Evolutionary conservation across 805 yeast species (phyloP), one percentile per base, ranked within the genome.

Genomic region (Candida sanyiensis): DNA sequence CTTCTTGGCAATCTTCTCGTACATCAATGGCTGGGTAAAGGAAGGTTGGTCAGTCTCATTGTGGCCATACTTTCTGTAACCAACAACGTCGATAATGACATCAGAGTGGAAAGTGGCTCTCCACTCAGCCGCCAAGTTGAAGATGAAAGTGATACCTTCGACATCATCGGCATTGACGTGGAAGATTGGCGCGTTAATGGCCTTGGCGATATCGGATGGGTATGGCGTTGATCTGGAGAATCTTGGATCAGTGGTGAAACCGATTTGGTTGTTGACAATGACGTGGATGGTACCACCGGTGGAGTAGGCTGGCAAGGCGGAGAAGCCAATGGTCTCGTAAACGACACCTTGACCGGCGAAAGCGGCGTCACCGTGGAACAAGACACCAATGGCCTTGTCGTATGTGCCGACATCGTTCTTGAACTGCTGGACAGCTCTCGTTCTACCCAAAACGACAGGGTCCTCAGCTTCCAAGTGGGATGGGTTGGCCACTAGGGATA

Each of bases 21-120:
- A 93, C 99, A 93, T 93, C 57, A 88, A 69, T 37, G 99, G 99
- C 69, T 93, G 99, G 33, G 99, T 93, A 77, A 93, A 93, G 25
- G 95, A 72, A 43, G 99, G 99, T 72, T 93, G 99, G 69, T 93
- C 99, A 49, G 97, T 93, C 75, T 93, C 99, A 65, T 93, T 93
- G 75, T 93, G 99, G 63, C 99, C 99, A 63, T 93, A 78, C 66
- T 89, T 90, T 70, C 99, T 81, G 84, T 93, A 93, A 64, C 98
- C 96, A 58, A 93, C 96, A 58, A 93, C 81, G 66, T 93, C 99
- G 57, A 93, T 79, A 56, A 93, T 86, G 42, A 88, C 97, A 61
- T 93, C 98, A 44, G 95, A 75, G 71, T 90, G 90, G 93, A 85
- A 93, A 44, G 86, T 80, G 34, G 93, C 85, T 70, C 98, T 83